Evolutionary conservation across 2,329 filamentous ascomycete species (phyloP), one percentile per base, ranked within the genome.

Genomic region (Fusarium sp.): DNA sequence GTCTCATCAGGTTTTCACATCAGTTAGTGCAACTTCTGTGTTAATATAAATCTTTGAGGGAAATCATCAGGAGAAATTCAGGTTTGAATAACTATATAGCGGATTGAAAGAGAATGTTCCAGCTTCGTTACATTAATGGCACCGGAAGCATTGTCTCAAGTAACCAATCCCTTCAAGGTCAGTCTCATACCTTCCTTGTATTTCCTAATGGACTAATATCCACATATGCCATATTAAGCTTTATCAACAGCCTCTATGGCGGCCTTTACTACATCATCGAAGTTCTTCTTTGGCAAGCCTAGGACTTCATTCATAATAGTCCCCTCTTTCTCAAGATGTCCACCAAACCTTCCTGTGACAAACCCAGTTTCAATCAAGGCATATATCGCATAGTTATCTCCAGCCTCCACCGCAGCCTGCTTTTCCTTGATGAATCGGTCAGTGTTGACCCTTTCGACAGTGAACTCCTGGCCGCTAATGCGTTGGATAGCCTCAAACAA

Each of bases 281-380:
- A 4, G n/a, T 39, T 7, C 9, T 53, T 36, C 39, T 53, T 61
- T 1, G 58, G 56, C 1, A 62, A 8, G 6, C 26, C 45, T 14
- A 62, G 13, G 1, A 24, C 3, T 0, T 13, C 26, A 6, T 62
- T 62, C 58, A 61, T 53, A 3, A 61, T 40, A 5, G 34, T 6
- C 0, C 58, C 58, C 3, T 62, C 58, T 39, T 61, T 61, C 9
- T 62, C 58, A n/a, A 62, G 13, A 20, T 62, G 58, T 0, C 56
- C 20, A 2, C 58, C 58, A 18, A 53, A 62, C 1, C 26, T 38
- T 0, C 58, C 58, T 3, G 56, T 61, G 0, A 62, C 56, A 9
- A 62, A 62, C 1, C 58, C 58, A 2, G 58, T 61, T 7, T 62
- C 58, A 2, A 62, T 62, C 6, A 62, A 7, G 15, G 34, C 1